phyloP scores from a whole-genome alignment of 441 rosid genomes.

The Adansonia grandidieri region DNA sequence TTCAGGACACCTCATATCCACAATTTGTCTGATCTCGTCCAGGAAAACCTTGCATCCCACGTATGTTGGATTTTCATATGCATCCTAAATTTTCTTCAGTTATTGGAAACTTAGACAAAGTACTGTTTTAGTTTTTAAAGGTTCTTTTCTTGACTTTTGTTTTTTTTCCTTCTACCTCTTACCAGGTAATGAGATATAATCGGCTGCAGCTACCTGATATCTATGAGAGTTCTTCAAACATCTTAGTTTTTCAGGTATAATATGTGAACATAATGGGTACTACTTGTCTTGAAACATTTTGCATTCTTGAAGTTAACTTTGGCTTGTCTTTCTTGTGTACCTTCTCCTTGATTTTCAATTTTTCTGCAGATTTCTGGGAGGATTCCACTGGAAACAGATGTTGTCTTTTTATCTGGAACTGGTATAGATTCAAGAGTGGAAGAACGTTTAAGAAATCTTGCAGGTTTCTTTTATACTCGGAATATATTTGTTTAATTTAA shows the following conservation, averaged over 20 bases:
- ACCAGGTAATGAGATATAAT: slow-evolving; percentile 64
- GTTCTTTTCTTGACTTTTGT: slow-evolving; percentile 26
- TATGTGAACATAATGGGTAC: slow-evolving; percentile 10
- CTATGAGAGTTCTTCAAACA: slow-evolving; percentile 66
- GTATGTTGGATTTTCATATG: slow-evolving; percentile 46
- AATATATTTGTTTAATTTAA: slow-evolving; percentile 21
- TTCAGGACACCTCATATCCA: slow-evolving; percentile 94
- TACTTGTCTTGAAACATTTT: slow-evolving; percentile 17
- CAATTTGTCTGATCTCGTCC: slow-evolving; percentile 92
- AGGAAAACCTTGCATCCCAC: slow-evolving; percentile 71
- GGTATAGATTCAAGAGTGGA: slow-evolving; percentile 53
- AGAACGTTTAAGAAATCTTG: slow-evolving; percentile 72
- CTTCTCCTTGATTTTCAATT: slow-evolving; percentile 23
- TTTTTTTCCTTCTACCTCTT: slow-evolving; percentile 34
- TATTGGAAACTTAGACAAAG: background rate
- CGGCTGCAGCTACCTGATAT: slow-evolving; percentile 79
- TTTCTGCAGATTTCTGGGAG: slow-evolving; percentile 72
- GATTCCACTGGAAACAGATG: slow-evolving; percentile 76
- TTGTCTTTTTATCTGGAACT: slow-evolving; percentile 80
- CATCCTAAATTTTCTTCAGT: slow-evolving; percentile 5
- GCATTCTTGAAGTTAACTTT: slow-evolving; percentile 23
- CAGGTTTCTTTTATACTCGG: slow-evolving; percentile 57
- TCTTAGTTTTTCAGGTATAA: slow-evolving; percentile 86
- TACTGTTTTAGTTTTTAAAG: background rate
- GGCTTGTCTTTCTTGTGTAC: slow-evolving; percentile 14